Evolutionary conservation across 164 flowering plant species (phyloP), one percentile per base, ranked within the genome.

Genomic region (Umbilicus rupestris): DNA sequence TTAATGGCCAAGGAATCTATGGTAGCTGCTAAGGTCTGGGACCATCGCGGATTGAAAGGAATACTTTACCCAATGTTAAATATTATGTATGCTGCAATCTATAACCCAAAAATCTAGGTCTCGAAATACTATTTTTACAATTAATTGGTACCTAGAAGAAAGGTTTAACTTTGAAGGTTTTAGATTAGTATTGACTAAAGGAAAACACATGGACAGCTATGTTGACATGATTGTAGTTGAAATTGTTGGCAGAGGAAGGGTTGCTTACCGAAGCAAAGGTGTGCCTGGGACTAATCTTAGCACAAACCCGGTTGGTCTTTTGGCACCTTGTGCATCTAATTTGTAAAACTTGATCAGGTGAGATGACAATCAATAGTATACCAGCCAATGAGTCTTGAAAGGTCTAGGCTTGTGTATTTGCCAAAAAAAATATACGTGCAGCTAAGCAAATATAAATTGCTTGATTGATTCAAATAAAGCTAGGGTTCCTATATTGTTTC

Each of bases 241-340:
- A 55, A 55, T 28, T 14, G 33, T 33, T 55, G 60, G 33, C 33
- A 26, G 60, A 55, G 60, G 31, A 55, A 55, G 60, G 33, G 33
- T 24, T 55, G 31, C 60, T 55, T 28, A 55, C 60, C 60, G n/a
- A 26, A 16, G 60, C 17, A 55, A 55, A 55, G 60, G 31, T 55
- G 28, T 28, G 60, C 33, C 60, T 55, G 6, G 16, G 16, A 14
- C 60, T 55, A 55, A 55, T 55, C 6, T 26, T 55, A 55, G 31
- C 33, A 26, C 33, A 26, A 55, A 28, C 33, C 44, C 28, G 31
- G 7, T 55, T 14, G 58, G 28, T 52, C 30, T 52, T 52, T 52
- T 52, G 60, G 33, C 3, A 26, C 9, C 0, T 33, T 16, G 31
- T 55, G 11, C 35, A 28, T 55, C 60, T 55, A 55, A 12, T 26